These are phyloP conservation scores for Tarenaya hassleriana DNA, from an alignment of 345 rosid species.

Conservation along the genomic window DNA sequence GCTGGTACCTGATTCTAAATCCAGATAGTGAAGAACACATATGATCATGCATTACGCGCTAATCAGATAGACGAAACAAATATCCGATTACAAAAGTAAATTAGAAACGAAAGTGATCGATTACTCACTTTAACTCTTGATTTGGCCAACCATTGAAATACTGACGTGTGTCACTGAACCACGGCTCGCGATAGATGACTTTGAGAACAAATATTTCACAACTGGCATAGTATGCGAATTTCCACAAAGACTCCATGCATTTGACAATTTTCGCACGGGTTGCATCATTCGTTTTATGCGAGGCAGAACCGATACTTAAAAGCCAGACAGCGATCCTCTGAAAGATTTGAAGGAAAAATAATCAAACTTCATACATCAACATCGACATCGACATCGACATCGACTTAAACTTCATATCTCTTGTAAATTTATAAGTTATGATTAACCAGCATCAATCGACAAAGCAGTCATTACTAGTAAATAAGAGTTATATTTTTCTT, in stretches of 20 bases:
- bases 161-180: conserved; percentile 56
- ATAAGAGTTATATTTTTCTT: background rate
- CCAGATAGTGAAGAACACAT: background rate
- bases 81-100: background rate
- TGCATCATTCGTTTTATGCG: conserved; percentile 44
- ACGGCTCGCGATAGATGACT: conserved; percentile 50
- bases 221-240: conserved; percentile 57
- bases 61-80: background rate
- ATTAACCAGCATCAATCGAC: too few species aligned
- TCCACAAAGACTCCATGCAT: conserved; percentile 92
- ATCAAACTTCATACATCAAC: conserved; percentile 2
- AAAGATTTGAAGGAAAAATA: conserved; percentile 16
- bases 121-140: conserved; percentile 79
- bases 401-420: conserved; percentile 1
- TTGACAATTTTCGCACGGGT: conserved; percentile 48
- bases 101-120: too few species aligned
- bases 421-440: conserved; percentile 3
- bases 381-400: too few species aligned
- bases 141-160: conserved; percentile 80
- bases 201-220: conserved; percentile 58
- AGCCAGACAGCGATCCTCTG: conserved; percentile 72
- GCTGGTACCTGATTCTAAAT: background rate
- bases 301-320: conserved; percentile 32
- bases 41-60: too few species aligned
- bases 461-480: background rate